Percentiles rank a stretch among this genome's conserved stretches.
These are phyloP conservation scores for Acacia confusa DNA, from an alignment of 306 rosid genomes.

Conservation along the genomic window DNA sequence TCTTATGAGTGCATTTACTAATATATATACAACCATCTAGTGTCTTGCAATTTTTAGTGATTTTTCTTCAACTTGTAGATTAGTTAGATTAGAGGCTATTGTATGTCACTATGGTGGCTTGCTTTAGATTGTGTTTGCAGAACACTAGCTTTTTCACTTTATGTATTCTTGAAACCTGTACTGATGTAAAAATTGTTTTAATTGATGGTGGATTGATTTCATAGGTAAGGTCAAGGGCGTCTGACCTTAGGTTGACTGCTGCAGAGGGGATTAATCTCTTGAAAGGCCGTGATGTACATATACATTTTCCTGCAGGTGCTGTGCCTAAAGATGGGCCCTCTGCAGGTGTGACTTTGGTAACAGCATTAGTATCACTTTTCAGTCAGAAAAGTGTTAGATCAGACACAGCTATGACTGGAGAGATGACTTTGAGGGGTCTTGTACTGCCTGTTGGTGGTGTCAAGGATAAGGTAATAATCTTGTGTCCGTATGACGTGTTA, in stretches of 20 bases:
- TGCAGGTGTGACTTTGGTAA: conserved; percentile 97
- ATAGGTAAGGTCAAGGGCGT: conserved; percentile 86
- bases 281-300: conserved; percentile 91
- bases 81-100: conserved; percentile 16
- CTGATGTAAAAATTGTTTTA: conserved; percentile 31
- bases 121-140: conserved; percentile 10
- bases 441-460: conserved; percentile 97
- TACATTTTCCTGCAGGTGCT: conserved; percentile 99
- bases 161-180: conserved; percentile 10
- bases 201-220: conserved; percentile 31
- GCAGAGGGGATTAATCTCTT: conserved; percentile 62
- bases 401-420: conserved; percentile 99
- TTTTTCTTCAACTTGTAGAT: conserved; percentile 16
- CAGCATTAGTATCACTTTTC: conserved; percentile 90
- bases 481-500: conserved; percentile 15
- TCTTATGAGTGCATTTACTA: background rate
- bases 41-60: background rate
- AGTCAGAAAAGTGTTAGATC: conserved; percentile 78
- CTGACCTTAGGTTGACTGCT: conserved; percentile 73
- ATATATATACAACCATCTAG: background rate
- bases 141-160: conserved; percentile 21
- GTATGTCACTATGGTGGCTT: background rate
- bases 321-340: conserved; percentile 99
- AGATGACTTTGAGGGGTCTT: conserved; percentile 97
- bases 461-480: conserved; percentile 82